These are phyloP conservation scores for Violaceomyces palustris DNA, from an alignment of 1,284 basidiomycete genomes.

Conservation along the genomic window DNA sequence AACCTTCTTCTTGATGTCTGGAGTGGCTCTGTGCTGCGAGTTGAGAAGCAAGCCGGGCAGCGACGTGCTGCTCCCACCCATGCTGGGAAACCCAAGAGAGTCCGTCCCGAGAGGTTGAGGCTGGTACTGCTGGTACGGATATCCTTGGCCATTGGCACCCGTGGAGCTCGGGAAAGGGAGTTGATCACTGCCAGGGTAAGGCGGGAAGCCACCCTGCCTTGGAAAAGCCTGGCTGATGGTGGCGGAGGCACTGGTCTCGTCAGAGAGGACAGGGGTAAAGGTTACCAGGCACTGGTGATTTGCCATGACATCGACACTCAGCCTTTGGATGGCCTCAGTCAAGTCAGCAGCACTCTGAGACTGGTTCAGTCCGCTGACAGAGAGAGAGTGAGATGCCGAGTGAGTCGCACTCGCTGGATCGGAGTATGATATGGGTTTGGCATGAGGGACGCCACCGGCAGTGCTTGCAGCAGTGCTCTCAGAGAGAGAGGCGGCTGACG, in stretches of 20 bases:
- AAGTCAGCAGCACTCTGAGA: slow-evolving; percentile 36
- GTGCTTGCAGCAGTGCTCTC: slow-evolving; percentile 42
- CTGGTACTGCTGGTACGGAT: slow-evolving; percentile 35
- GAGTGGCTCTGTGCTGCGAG: not conserved
- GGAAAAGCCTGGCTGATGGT: slow-evolving; percentile 17
- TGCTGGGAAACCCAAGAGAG: slow-evolving; percentile 25
- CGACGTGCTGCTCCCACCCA: slow-evolving; percentile 26
- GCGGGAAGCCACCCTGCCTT: slow-evolving; percentile 29
- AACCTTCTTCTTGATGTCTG: slow-evolving; percentile 5
- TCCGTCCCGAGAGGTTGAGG: slow-evolving; percentile 23
- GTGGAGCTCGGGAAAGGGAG: slow-evolving; percentile 20
- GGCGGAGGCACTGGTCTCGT: slow-evolving; percentile 25
- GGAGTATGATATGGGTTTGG: not conserved
- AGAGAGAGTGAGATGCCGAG: slow-evolving; percentile 37
- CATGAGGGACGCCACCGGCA: slow-evolving; percentile 3
- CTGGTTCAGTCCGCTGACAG: slow-evolving; percentile 15
- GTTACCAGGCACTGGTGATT: slow-evolving; percentile 43
- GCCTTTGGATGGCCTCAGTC: slow-evolving; percentile 30
- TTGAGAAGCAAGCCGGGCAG: slow-evolving; percentile 17
- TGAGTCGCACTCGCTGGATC: slow-evolving; percentile 27
- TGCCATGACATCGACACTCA: slow-evolving; percentile 41
- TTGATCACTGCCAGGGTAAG: slow-evolving; percentile 21
- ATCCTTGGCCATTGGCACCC: slow-evolving; percentile 15
- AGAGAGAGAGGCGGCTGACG: slow-evolving; percentile 30
- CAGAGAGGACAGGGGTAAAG: slow-evolving; percentile 23